Percentiles rank a stretch among this genome's conserved stretches.
Conservation (phyloP, 768 basidiomycete genomes). For the Rhodotorula babjevae region DNA sequence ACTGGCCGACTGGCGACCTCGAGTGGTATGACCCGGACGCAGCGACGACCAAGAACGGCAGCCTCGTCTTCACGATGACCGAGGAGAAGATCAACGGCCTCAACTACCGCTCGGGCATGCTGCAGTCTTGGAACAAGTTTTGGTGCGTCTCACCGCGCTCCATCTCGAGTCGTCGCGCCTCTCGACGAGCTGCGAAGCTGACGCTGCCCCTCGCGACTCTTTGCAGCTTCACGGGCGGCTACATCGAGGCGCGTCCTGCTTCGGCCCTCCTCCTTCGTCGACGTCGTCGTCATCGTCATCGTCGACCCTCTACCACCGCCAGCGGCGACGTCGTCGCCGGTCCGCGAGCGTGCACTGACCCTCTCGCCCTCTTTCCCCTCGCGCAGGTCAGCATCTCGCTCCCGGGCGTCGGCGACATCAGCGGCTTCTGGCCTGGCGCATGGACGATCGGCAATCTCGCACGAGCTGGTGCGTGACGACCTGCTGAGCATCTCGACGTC, state of each 20-base stretch:
- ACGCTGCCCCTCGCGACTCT: too few relatives aligned
- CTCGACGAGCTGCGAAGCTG: slow-evolving; percentile 44
- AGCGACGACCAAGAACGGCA: slow-evolving; percentile 67
- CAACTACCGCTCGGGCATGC: slow-evolving; percentile 70
- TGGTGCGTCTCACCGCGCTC: too few relatives aligned
- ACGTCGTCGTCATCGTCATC: too few relatives aligned
- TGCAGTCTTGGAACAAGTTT: slow-evolving; percentile 90
- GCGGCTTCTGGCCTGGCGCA: slow-evolving; percentile 7
- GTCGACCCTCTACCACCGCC: too few relatives aligned
- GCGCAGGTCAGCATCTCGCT: slow-evolving; percentile 28
- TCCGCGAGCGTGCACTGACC: too few relatives aligned
- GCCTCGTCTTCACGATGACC: slow-evolving; percentile 64
- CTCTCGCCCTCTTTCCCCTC: too few relatives aligned
- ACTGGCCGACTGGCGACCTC: slow-evolving; percentile 56
- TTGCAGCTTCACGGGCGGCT: slow-evolving; percentile 80
- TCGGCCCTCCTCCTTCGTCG: too few relatives aligned
- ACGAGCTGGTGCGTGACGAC: slow-evolving; percentile 55
- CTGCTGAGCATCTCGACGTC: too few relatives aligned
- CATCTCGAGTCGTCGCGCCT: too few relatives aligned
- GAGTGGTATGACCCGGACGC: slow-evolving; percentile 87
- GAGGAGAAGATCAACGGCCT: slow-evolving; percentile 66
- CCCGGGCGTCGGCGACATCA: slow-evolving; percentile 28
- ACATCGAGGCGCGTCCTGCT: slow-evolving; percentile 55
- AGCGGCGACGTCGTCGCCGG: too few relatives aligned
- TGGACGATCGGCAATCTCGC: slow-evolving; percentile 58